Base-by-base conservation (phyloP, 805 yeast species). In the Cyberlindnera meyerae region DNA sequence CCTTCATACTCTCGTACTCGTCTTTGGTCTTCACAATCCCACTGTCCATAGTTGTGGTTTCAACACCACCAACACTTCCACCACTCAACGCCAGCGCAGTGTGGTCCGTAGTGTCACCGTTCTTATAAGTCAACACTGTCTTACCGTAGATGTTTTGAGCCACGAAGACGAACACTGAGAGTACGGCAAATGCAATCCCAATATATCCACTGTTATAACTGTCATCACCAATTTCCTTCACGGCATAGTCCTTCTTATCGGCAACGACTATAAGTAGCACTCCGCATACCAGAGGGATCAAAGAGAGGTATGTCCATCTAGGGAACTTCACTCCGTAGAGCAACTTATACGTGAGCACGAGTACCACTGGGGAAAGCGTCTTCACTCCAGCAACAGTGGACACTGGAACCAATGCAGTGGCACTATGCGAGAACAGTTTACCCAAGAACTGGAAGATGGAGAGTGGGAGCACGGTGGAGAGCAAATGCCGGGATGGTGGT, bases 101-200 rank as follows among this genome's bases (percentile, higher is more conserved):
- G 32, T 51, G 59, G 29, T 48, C 44, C 21, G 46, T 52, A 26
- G 42, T 34, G 14, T 40, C 39, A 16, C 40, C 54, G 12, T 49
- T 53, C 36, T 59, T 61, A 47, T 51, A 60, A 25, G 89, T 85
- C 43, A 87, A 73, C 27, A 88, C 77, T 45, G 77, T 80, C 61
- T 88, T 88, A 26, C 93, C 88, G 59, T 85, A 87, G 30, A 88
- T 83, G 55, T 87, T 87, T 54, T 87, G 95, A 3, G 79, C 74
- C 5, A 90, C 95, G 64, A 88, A 87, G 14, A 86, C 75, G 7
- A 82, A 56, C 33, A 89, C 73, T 5, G 93, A 77, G 21, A 76
- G 41, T 8, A 80, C 61, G 11, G 95, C 90, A 52, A 72, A 81
- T 2, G 72, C 21, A n/a, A 85, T 60, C 6, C 96, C 96, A 42